A percentile compares a stretch with the other conserved stretches of the same genome.
Evolutionary conservation across 495 filamentous ascomycete genomes (phyloP).

Genomic region (Aspergillus ostianus): DNA sequence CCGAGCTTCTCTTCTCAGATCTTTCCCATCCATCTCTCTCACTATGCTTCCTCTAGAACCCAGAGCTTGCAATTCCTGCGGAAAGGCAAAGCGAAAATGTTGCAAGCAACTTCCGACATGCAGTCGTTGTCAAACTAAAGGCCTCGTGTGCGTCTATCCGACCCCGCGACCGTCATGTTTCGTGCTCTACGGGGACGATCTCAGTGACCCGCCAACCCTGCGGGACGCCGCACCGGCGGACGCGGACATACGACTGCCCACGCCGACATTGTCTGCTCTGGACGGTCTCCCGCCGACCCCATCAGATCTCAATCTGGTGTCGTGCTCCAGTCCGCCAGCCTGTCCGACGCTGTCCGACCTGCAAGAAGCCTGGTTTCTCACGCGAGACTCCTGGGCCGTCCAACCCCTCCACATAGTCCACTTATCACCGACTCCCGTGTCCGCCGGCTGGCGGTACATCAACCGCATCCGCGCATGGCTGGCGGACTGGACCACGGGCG

Average conservation of each 20-base stretch:
- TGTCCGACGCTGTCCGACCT: not conserved
- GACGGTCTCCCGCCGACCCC: not conserved
- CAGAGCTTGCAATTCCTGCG: not conserved
- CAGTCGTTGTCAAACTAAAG: not conserved
- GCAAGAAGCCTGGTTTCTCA: not conserved
- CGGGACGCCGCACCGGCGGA: not conserved
- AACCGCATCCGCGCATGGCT: not conserved
- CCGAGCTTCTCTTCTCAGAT: too few species aligned
- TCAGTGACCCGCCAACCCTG: not conserved
- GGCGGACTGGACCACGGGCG: not conserved
- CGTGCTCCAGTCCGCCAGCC: not conserved
- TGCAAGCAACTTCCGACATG: not conserved
- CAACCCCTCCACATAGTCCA: not conserved
- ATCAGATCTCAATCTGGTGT: not conserved
- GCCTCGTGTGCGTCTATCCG: not conserved
- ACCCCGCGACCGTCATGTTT: not conserved
- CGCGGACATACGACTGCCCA: not conserved
- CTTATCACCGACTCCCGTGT: not conserved
- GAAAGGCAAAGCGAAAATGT: not conserved
- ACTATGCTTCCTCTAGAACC: not conserved
- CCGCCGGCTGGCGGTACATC: not conserved
- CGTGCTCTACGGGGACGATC: not conserved
- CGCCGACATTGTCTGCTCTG: not conserved
- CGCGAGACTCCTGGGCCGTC: not conserved
- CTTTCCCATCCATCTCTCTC: too few species aligned